Percentiles rank a stretch among this genome's conserved stretches.
Evolutionary conservation across 345 rosid species (phyloP).

Genomic region (Zanthoxylum bungeanum): DNA sequence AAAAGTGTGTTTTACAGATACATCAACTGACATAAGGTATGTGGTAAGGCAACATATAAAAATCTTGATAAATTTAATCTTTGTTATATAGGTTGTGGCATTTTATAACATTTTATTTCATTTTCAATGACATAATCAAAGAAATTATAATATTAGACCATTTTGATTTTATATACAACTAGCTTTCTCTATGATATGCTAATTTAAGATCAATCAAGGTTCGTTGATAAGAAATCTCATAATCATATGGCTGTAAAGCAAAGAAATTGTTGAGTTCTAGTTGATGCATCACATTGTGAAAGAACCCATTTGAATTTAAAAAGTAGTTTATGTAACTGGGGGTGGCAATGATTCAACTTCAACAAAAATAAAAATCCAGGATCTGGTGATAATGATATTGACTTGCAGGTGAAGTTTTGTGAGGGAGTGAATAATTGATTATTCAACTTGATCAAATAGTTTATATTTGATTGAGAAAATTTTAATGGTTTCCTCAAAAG

Average conservation of each 20-base stretch:
- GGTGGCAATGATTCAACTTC: neutral
- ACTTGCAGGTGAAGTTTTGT: slow-evolving; percentile 8
- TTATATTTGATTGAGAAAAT: neutral
- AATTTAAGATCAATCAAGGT: slow-evolving; percentile 4
- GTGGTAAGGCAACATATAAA: neutral
- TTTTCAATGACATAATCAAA: slow-evolving; percentile 18
- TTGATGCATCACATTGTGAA: slow-evolving; percentile 3
- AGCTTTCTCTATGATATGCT: neutral
- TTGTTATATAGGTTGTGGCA: neutral
- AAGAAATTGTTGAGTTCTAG: neutral
- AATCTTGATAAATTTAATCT: slow-evolving; percentile 4
- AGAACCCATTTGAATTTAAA: neutral
- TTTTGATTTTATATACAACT: neutral
- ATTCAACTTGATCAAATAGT: neutral
- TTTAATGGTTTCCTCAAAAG: slow-evolving; percentile 30
- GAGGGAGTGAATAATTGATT: slow-evolving; percentile 2
- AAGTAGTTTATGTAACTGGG: neutral
- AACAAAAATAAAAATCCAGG: neutral
- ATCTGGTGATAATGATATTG: slow-evolving; percentile 9
- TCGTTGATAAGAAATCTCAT: neutral
- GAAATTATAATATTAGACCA: neutral
- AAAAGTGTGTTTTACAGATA: slow-evolving; percentile 27
- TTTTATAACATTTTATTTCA: slow-evolving; percentile 8
- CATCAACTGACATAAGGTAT: slow-evolving; percentile 21
- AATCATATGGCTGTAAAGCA: too few species aligned